These are phyloP conservation scores for Xylogone sp. DNA, from an alignment of 2,329 filamentous ascomycete genomes.

Conservation along the genomic window DNA sequence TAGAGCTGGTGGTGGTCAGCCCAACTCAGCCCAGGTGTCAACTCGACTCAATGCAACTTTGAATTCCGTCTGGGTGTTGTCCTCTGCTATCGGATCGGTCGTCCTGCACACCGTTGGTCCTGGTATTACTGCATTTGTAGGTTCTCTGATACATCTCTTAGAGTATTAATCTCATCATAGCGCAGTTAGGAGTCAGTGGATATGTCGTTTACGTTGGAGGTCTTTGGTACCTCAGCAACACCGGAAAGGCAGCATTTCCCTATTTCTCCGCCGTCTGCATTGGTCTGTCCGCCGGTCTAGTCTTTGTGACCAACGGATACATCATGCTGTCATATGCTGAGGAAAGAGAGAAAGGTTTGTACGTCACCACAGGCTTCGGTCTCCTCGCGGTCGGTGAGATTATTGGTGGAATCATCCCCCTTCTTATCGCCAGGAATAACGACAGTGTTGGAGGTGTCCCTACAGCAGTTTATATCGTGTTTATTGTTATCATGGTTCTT, in stretches of 20 bases:
- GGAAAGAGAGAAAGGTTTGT: slow-evolving; percentile 27
- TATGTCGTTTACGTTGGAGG: slow-evolving; percentile 27
- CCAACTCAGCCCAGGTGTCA: slow-evolving; percentile 1
- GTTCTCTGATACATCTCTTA: neutral
- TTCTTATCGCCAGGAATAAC: slow-evolving; percentile 23
- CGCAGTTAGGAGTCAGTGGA: slow-evolving; percentile 19
- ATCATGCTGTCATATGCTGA: slow-evolving; percentile 30
- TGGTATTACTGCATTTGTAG: slow-evolving; percentile 6
- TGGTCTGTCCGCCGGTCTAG: slow-evolving; percentile 26
- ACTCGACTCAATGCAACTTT: slow-evolving; percentile 3
- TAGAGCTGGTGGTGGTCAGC: slow-evolving; percentile 2
- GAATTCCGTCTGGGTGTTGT: slow-evolving; percentile 7
- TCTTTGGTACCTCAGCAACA: slow-evolving; percentile 26
- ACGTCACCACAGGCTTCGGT: slow-evolving; percentile 26
- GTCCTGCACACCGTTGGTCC: slow-evolving; percentile 6
- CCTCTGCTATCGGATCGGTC: slow-evolving; percentile 5
- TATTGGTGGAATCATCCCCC: slow-evolving; percentile 24
- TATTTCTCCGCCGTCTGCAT: slow-evolving; percentile 22
- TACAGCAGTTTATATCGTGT: slow-evolving; percentile 22
- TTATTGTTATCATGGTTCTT: slow-evolving; percentile 22
- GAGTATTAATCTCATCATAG: neutral
- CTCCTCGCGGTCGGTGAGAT: slow-evolving; percentile 27
- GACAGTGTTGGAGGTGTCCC: slow-evolving; percentile 12
- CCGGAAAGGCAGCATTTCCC: slow-evolving; percentile 21
- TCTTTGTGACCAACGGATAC: slow-evolving; percentile 29